Evolutionary conservation across 257 asterid species (phyloP), one percentile per base, ranked within the genome.

Genomic region (Nicotiana undulata): DNA sequence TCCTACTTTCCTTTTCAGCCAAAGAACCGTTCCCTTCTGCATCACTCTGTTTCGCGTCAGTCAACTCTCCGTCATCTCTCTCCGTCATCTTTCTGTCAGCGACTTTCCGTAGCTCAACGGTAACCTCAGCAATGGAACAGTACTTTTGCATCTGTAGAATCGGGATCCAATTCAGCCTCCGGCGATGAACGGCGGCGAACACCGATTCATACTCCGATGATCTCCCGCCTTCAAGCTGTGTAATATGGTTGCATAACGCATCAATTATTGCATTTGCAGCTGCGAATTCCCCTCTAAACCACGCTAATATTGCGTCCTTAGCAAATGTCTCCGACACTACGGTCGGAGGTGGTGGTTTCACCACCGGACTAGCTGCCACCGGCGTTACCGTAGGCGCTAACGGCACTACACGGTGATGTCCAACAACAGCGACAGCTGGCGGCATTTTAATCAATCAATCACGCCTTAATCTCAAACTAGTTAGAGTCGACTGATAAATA

Each of bases 231-330:
- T 93, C 97, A 81, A 91, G 88, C 90, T 89, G 94, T 82, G 86
- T 84, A 83, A 95, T 87, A 85, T 95, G 99, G 22, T 84, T 72
- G 81, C 98, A 96, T 3, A 96, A 91, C 55, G 96, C 90, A 75
- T 96, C 99, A 56, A 96, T 96, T 18, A 94, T 88, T 7, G 99
- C 98, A 92, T 96, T 96, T 34, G 99, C 99, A 34, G 99, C 99
- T 1, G 98, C 97, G 37, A 96, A 96, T 87, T 96, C 99, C 31
- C 97, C 97, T 24, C 98, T 86, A 72, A 92, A 91, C 99, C 99
- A 95, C 55, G 97, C 97, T 37, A 95, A 88, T 18, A 92, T 86
- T 51, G 99, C 92, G 85, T 95, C 98, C 84, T 91, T 95, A 4
- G 98, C 97, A 81, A 81, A 90, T 4, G 88, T 80, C 89, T 90